Conservation (phyloP, 2,329 filamentous ascomycete genomes). For the Xylaria sp. region DNA sequence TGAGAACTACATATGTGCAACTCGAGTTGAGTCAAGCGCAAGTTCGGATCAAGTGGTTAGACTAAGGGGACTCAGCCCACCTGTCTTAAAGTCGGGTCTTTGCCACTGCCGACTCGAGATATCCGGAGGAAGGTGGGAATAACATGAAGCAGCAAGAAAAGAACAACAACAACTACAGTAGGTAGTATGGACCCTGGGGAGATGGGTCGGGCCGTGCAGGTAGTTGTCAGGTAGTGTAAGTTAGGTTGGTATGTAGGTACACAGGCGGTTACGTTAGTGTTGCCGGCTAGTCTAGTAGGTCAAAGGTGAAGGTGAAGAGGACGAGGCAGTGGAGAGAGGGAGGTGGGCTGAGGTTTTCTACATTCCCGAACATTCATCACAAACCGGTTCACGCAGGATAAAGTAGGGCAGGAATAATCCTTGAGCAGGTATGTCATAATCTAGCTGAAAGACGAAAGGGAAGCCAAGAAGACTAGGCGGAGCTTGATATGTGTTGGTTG, state of each 20-base stretch:
- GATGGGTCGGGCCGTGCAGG: conserved; percentile 3
- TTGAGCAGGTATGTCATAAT: conserved; percentile 34
- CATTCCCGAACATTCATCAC: conserved; percentile 25
- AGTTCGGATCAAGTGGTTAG: conserved; percentile 6
- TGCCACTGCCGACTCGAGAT: conserved; percentile 12
- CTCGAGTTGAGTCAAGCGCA: conserved; percentile 22
- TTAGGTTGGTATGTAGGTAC: not conserved
- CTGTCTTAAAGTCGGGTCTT: conserved; percentile 17
- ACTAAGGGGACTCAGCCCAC: conserved; percentile 16
- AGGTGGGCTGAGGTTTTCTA: conserved; percentile 23
- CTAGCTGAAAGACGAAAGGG: conserved; percentile 23
- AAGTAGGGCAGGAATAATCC: conserved; percentile 29
- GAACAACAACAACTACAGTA: not conserved
- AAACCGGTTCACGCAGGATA: conserved; percentile 16
- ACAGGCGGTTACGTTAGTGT: not conserved
- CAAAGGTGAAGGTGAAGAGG: not conserved
- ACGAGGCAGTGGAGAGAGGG: not conserved
- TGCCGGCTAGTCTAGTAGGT: not conserved
- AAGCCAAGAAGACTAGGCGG: conserved; percentile 31
- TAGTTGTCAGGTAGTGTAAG: not conserved
- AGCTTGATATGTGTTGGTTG: conserved; percentile 20
- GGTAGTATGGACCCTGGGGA: conserved; percentile 14
- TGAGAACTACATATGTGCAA: conserved; percentile 21
- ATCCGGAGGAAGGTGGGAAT: not conserved
- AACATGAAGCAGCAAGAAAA: conserved; percentile 9